Evolutionary conservation across 805 yeast genomes (phyloP), one percentile per base, ranked within the genome.

Genomic region (Starmerella asiatica): DNA sequence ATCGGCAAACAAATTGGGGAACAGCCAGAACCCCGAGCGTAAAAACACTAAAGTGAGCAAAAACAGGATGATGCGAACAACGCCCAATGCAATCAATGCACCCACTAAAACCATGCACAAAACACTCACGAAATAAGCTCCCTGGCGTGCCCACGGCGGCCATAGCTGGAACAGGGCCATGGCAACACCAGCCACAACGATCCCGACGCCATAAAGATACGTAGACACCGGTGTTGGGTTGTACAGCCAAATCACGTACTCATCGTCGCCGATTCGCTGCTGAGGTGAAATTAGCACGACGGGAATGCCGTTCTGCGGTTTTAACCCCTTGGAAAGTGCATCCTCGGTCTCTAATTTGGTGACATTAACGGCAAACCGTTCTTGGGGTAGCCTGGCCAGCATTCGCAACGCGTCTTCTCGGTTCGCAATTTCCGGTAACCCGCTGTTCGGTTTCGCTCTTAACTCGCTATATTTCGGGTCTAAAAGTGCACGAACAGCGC

Each of bases 1-100:
- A 56, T 91, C 98, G 46, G 78, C 98, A 61, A 86, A 91, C 56
- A 91, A 67, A 57, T 88, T 88, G 41, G 98, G 98, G 69, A 84
- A 88, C 34, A 91, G 58, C 98, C 98, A 91, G 57, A 91, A 69
- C n/a, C 93, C 94, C 32, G 75, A 74, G 6, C 75, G 71, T 41
- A 70, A 62, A 1, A 71, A 60, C 35, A 77, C 62, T 48, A 71
- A 69, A 0, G 85, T 71, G 37, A 79, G 50, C 20, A 69, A 50
- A 52, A 75, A 83, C 20, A 91, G 56, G 30, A 86, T 66, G 56
- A 86, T 64, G 55, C 98, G 71, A 26, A 88, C 62, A 32, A 91
- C 68, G 1, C 96, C 94, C 51, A 81, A 59, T 17, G 62, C 79
- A 49, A 91, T 79, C 60, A 91, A 79, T 34, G 72, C 63, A 4